Base-by-base conservation (phyloP, 1,139 yeast species). In the Blastobotrys indianensis region DNA sequence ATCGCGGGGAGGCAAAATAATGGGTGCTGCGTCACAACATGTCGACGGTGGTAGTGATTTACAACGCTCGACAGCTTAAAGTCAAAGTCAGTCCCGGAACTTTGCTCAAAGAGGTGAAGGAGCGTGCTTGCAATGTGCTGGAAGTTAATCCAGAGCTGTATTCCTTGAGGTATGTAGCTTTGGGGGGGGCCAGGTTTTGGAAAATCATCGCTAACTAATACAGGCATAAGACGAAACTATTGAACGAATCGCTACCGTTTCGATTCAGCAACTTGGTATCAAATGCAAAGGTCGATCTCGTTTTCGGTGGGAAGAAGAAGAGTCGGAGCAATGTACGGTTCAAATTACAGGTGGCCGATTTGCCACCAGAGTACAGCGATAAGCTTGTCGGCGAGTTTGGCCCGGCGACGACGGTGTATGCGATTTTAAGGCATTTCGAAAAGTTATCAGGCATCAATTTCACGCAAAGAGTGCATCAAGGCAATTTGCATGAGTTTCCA, bases 231-330 rank as follows among this genome's bases (percentile, higher is more conserved):
- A 52, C 48, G 32, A 37, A 48, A 4, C 39, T 44, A n/a, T 39
- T 61, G 13, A 54, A 57, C 25, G 55, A 51, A 7, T 50, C 62
- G 6, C 47, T 56, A 12, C 64, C 65, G 16, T 46, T 59, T 39
- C 46, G 65, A 28, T 48, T 61, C 31, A 57, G 59, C 31, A 56
- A 53, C 35, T 39, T 61, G 30, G 59, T 58, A 16, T 53, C 58
- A 20, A 61, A 61, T 42, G 56, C 65, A 6, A 60, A 58, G 41
- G 38, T 61, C 28, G 62, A 59, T 32, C 53, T 61, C 10, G 55
- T 51, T 6, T 46, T 48, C 3, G 54, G 52, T 3, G 41, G 50
- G 7, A 48, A 44, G 17, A 42, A 39, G n/a, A 45, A 42, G 5
- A 39, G 43, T 4, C 37, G 39, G 23, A 42, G 39, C 12, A 44